These are phyloP conservation scores for Sanghuangporus sanghuang DNA, from an alignment of 1,284 basidiomycete species.

Conservation along the genomic window DNA sequence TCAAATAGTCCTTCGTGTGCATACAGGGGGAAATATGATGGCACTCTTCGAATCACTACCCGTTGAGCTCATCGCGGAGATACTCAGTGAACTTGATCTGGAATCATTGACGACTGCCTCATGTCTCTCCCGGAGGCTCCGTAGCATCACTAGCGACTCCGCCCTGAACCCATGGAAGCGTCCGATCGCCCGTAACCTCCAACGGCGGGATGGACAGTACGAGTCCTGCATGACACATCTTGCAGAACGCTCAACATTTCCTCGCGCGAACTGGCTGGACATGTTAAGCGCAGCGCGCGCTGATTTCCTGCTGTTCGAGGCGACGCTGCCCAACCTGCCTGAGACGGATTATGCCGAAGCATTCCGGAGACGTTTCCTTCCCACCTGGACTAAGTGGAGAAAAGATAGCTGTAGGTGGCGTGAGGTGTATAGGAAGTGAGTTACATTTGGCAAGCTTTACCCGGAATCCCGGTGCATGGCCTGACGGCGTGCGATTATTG, in stretches of 20 bases:
- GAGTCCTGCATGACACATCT: slow-evolving; percentile 50
- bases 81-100: slow-evolving; percentile 62
- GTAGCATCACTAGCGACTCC: slow-evolving; percentile 50
- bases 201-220: slow-evolving; percentile 33
- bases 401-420: slow-evolving; percentile 52
- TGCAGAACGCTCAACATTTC: slow-evolving; percentile 53
- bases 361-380: slow-evolving; percentile 63
- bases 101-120: slow-evolving; percentile 51
- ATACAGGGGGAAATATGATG: background rate
- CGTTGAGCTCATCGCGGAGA: slow-evolving; percentile 68
- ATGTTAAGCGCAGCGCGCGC: slow-evolving; percentile 56
- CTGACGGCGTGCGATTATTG: slow-evolving; percentile 1
- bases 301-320: slow-evolving; percentile 57
- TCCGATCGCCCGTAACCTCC: slow-evolving; percentile 57
- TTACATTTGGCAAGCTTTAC: background rate
- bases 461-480: background rate
- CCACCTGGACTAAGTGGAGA: slow-evolving; percentile 66
- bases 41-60: slow-evolving; percentile 50
- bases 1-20: background rate
- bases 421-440: slow-evolving; percentile 55
- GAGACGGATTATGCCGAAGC: slow-evolving; percentile 65
- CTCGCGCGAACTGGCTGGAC: slow-evolving; percentile 71
- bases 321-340: slow-evolving; percentile 59
- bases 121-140: slow-evolving; percentile 52
- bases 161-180: slow-evolving; percentile 68